These are phyloP conservation scores for Odontarrhena argentea DNA, from an alignment of 345 rosid species.

Conservation along the genomic window DNA sequence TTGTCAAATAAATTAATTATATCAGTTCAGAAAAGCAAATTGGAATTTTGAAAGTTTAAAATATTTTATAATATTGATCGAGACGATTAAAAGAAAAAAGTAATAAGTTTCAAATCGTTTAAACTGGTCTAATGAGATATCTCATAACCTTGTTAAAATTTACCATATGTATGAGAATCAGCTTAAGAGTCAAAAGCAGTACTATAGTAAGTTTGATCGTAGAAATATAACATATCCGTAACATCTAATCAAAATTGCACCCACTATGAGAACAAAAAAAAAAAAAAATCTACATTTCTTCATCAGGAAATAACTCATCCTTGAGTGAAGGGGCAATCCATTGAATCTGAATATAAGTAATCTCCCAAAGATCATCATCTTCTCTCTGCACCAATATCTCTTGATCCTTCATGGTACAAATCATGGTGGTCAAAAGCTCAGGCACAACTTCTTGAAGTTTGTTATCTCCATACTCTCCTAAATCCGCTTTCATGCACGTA, in stretches of 20 bases:
- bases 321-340: slow-evolving; percentile 95
- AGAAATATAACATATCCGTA: too few relatives aligned
- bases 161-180: background rate
- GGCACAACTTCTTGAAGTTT: slow-evolving; percentile 59
- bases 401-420: slow-evolving; percentile 64
- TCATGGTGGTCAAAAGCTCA: slow-evolving; percentile 63
- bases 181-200: too few relatives aligned
- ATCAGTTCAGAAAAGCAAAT: too few relatives aligned
- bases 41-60: too few relatives aligned
- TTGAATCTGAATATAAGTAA: slow-evolving; percentile 86
- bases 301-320: slow-evolving; percentile 77
- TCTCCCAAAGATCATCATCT: slow-evolving; percentile 82
- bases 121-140: too few relatives aligned
- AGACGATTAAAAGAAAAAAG: background rate
- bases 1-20: too few relatives aligned
- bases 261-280: background rate
- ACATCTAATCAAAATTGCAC: background rate
- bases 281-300: slow-evolving; percentile 36
- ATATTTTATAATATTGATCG: too few relatives aligned
- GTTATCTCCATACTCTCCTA: slow-evolving; percentile 70
- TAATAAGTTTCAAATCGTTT: too few relatives aligned
- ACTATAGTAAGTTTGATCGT: too few relatives aligned
- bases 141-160: background rate
- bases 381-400: slow-evolving; percentile 63
- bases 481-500: slow-evolving; percentile 88